A percentile compares a stretch with the other conserved stretches of the same genome.
Evolutionary conservation across 805 yeast genomes (phyloP).

Genomic region (Kuraishia hungarica): DNA sequence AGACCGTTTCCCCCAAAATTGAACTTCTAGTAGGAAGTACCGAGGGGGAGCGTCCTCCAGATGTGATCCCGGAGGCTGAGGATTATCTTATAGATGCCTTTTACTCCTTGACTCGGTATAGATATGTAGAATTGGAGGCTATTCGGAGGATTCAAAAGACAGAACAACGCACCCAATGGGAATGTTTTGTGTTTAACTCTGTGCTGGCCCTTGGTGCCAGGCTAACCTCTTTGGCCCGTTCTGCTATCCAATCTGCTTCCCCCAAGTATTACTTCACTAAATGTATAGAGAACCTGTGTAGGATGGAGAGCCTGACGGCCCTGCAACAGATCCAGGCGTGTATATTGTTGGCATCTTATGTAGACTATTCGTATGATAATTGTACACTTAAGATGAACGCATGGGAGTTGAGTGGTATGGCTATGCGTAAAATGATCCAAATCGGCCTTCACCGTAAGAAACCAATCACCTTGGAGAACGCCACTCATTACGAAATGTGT

Average conservation of each 20-base stretch:
- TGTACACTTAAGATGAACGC: conserved; percentile 10
- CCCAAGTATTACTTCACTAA: conserved; percentile 13
- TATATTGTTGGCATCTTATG: conserved; percentile 11
- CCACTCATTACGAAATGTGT: conserved; percentile 12
- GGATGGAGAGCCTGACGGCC: conserved; percentile 5
- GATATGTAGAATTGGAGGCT: conserved; percentile 10
- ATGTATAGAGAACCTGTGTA: conserved; percentile 8
- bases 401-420: conserved; percentile 15
- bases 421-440: conserved; percentile 13
- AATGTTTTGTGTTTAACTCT: conserved; percentile 9
- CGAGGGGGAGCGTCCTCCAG: conserved; percentile 6
- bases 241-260: conserved; percentile 9
- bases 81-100: conserved; percentile 8
- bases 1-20: conserved; percentile 1
- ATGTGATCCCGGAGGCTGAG: conserved; percentile 10
- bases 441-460: conserved; percentile 13
- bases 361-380: conserved; percentile 12
- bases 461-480: conserved; percentile 7
- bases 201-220: conserved; percentile 13
- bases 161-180: conserved; percentile 10
- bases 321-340: conserved; percentile 16
- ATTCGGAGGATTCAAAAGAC: conserved; percentile 2
- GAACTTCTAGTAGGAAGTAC: conserved; percentile 9
- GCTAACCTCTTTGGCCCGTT: conserved; percentile 10
- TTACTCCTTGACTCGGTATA: conserved; percentile 11